These are phyloP conservation scores for Sclerotinia trifoliorum DNA, from an alignment of 2,329 filamentous ascomycete genomes.

Conservation along the genomic window DNA sequence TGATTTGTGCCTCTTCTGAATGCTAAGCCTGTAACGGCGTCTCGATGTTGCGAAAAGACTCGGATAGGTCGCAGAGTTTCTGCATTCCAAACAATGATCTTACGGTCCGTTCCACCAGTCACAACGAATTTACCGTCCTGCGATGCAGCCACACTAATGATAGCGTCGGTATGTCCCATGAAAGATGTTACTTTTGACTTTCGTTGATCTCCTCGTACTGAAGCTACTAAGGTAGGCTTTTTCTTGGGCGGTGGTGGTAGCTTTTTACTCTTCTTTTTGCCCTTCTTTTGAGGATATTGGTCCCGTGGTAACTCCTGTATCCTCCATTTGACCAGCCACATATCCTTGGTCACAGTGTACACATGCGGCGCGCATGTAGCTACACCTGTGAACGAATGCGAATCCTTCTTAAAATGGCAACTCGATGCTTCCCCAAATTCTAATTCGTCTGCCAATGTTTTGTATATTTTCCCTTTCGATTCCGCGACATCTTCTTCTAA, in stretches of 20 bases:
- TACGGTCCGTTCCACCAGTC: slow-evolving; percentile 82
- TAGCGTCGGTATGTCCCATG: slow-evolving; percentile 75
- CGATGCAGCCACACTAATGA: slow-evolving; percentile 82
- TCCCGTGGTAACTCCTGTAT: slow-evolving; percentile 64
- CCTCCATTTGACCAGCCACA: slow-evolving; percentile 85
- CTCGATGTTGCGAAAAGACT: slow-evolving; percentile 88
- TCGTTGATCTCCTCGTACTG: slow-evolving; percentile 59
- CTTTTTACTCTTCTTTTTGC: slow-evolving; percentile 55
- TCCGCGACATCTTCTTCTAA: slow-evolving; percentile 91
- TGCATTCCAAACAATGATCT: slow-evolving; percentile 85
- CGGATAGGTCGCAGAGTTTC: slow-evolving; percentile 73
- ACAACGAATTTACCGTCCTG: slow-evolving; percentile 87
- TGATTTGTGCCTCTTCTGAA: slow-evolving; percentile 90
- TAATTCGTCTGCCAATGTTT: slow-evolving; percentile 71
- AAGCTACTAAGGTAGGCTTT: slow-evolving; percentile 62
- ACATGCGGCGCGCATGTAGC: slow-evolving; percentile 76
- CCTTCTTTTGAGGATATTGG: slow-evolving; percentile 55
- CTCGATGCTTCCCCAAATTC: slow-evolving; percentile 66
- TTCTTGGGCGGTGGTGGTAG: slow-evolving; percentile 56
- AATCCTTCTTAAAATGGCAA: slow-evolving; percentile 75
- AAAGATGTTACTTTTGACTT: slow-evolving; percentile 63
- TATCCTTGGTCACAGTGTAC: slow-evolving; percentile 87
- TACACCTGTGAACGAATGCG: slow-evolving; percentile 73
- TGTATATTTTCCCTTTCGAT: slow-evolving; percentile 84
- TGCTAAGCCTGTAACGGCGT: slow-evolving; percentile 77